Base-by-base conservation (phyloP, 768 basidiomycete species). In the Amanita pseudoporphyria region DNA sequence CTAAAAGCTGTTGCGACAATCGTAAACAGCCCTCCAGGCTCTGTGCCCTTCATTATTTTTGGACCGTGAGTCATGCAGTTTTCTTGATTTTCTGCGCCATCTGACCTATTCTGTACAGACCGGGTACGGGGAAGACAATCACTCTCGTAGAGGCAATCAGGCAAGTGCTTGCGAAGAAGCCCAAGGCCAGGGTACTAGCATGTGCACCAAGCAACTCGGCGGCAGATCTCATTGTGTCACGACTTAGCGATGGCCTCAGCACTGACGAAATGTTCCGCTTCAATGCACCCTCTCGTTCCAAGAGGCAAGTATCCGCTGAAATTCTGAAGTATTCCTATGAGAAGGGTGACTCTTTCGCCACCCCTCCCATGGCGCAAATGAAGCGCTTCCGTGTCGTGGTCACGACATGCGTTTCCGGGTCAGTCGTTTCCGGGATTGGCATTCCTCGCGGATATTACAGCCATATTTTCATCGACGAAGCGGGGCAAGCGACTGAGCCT, bases 401-500 rank as follows among this genome's bases (percentile, higher is more conserved):
- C 7, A 67, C 77, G 1, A 87, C 83, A 0, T 84, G 83, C 43
- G 69, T 79, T 7, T 82, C 84, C 0, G 77, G 80, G 0, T 76
- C 77, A 1, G 71, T 81, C 35, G 66, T 70, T 1, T 69, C 70
- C 21, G 76, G 75, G 1, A 68, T 83, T 33, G 82, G 82, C 0
- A 67, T 85, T 38, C 64, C 71, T 0, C 66, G 72, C 1, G 83
- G 84, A 0, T 77, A 84, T 59, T 87, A 78, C 59, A 72, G 68
- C 7, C 81, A 86, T 52, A 79, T 87, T 12, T 81, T 86, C 57
- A 62, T 83, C 7, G 83, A 87, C 54, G 83, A 87, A 58, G 83
- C 82, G 0, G 83, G 81, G 0, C 83, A 87, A 56, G 81, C 82
- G 2, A 80, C 78, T 0, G 84, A 87, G 59, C 80, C 82, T 0